Evolutionary conservation across 345 rosid genomes (phyloP).

Genomic region (Litchi chinensis): DNA sequence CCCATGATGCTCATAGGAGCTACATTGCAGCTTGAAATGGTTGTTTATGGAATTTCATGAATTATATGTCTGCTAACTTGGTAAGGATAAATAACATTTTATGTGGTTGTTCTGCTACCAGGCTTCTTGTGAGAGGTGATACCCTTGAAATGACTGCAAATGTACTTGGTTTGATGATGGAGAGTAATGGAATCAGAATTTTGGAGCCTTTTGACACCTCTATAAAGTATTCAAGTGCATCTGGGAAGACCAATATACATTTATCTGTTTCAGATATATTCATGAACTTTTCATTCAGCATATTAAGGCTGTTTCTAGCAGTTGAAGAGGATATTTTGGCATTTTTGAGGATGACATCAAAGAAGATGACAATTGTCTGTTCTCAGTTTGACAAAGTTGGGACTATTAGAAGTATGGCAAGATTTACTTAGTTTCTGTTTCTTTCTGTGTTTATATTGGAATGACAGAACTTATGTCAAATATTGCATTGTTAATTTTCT

Average conservation of each 20-base stretch:
- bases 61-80: background rate
- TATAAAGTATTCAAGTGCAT: conserved; percentile 78
- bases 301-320: conserved; percentile 85
- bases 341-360: conserved; percentile 85
- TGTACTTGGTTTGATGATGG: conserved; percentile 86
- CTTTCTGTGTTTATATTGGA: background rate
- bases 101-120: conserved; percentile 36
- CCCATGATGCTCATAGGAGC: conserved; percentile 2
- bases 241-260: conserved; percentile 81
- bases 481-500: conserved; percentile 30
- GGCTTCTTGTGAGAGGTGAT: conserved; percentile 78
- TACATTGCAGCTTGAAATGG: background rate
- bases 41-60: background rate
- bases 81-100: conserved; percentile 13
- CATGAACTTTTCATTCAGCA: conserved; percentile 96
- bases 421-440: conserved; percentile 13
- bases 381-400: conserved; percentile 94
- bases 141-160: conserved; percentile 78
- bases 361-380: conserved; percentile 80
- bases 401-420: conserved; percentile 64
- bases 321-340: conserved; percentile 92
- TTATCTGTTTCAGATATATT: conserved; percentile 81
- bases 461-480: background rate
- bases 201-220: conserved; percentile 94
- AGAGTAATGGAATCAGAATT: conserved; percentile 91